Percentiles rank a stretch among this genome's conserved stretches.
These are phyloP conservation scores for Cyclotella choctawhatcheeana DNA, from an alignment of 108 stramenopile genomes.

Conservation along the genomic window DNA sequence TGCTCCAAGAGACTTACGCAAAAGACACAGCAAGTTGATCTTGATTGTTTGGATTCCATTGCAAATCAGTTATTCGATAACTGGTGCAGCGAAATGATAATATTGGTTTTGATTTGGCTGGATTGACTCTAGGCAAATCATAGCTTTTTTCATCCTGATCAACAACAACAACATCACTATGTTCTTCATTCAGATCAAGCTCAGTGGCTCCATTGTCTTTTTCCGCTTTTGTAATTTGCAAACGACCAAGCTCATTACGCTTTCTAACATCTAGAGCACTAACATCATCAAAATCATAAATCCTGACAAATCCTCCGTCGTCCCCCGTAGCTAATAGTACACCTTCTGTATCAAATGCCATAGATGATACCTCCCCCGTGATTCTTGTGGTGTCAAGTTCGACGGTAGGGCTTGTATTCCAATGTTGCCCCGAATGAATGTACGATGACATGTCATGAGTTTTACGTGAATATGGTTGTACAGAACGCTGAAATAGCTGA, in stretches of 20 bases:
- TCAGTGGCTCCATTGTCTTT: neutral
- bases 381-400: slow-evolving; percentile 5
- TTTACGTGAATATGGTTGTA: neutral
- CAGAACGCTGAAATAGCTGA: slow-evolving; percentile 20
- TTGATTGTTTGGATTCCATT: slow-evolving; percentile 50
- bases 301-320: slow-evolving; percentile 24
- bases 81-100: slow-evolving; percentile 25
- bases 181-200: neutral
- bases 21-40: slow-evolving; percentile 47
- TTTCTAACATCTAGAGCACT: slow-evolving; percentile 31
- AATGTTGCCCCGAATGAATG: slow-evolving; percentile 16
- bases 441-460: neutral
- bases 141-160: neutral
- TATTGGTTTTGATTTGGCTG: slow-evolving; percentile 23
- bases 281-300: slow-evolving; percentile 59
- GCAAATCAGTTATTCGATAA: slow-evolving; percentile 35
- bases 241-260: slow-evolving; percentile 26
- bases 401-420: slow-evolving; percentile 27
- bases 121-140: slow-evolving; percentile 8
- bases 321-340: slow-evolving; percentile 46
- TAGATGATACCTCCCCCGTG: slow-evolving; percentile 29
- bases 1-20: slow-evolving; percentile 19
- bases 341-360: slow-evolving; percentile 50
- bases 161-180: neutral
- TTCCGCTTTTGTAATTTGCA: neutral